Evolutionary conservation across 352 stramenopile genomes (phyloP), one percentile per base, ranked within the genome.

Genomic region (Albugo laibachii): DNA sequence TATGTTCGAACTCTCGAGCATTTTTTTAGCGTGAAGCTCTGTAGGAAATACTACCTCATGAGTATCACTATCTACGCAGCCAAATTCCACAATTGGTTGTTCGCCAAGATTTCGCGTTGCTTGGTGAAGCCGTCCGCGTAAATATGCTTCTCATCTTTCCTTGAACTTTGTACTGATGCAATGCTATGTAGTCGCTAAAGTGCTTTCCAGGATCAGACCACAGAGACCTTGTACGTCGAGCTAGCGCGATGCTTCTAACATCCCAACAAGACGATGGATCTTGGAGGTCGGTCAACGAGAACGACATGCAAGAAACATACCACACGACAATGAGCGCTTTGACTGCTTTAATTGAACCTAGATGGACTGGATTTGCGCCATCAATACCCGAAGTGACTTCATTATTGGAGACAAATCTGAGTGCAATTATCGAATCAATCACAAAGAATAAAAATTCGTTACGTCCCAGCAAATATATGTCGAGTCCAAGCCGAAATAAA

Each of bases 61-160:
- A 95, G 57, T 93, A 92, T 46, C 79, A 76, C n/a, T 93, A 92
- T 47, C 58, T 95, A 20, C 71, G 67, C 5, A 69, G 92, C 52
- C 76, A 93, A 47, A 60, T 94, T 37, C 64, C 83, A 16, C 63
- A 75, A 47, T 69, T 84, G 13, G 58, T 94, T 41, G 61, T 74
- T 15, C 77, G 75, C 15, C 73, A 88, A 51, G 76, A 93, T 52
- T 51, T 75, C 2, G 49, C 69, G n/a, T 54, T 84, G 18, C 53
- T 93, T 2, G 62, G 63, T 18, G 78, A 87, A 47, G 80, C 71
- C 10, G 53, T 87, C 24, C 58, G 73, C 52, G 78, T 91, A 65
- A 14, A 49, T 4, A 45, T 5, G 16, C 2, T 1, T 41, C n/a
- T 41, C 35, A 31, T 31, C 8, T 31, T 8, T 31, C 8, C 3